Base-by-base conservation (phyloP, 108 stramenopile genomes). In the Cyclostephanos invisitatus region DNA sequence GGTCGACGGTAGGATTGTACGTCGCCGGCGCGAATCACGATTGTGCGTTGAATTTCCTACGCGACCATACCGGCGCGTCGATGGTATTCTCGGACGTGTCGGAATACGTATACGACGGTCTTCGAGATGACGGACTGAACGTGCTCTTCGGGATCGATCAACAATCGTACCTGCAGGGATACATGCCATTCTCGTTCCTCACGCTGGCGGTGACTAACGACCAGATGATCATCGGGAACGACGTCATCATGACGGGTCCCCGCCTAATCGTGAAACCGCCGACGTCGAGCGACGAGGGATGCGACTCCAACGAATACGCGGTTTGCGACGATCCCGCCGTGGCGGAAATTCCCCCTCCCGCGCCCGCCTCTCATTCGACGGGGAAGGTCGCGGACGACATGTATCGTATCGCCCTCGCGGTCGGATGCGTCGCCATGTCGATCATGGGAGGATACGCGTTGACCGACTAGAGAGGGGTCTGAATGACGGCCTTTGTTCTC, bases 101-200 rank as follows among this genome's bases (percentile, higher is more conserved):
- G 11, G 53, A 54, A 0, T 24, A 54, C 25, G 1, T 54, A 24
- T 54, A 54, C 12, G 53, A 54, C 7, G 53, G 53, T 8, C 1
- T 54, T 22, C 22, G 25, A 24, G 53, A 25, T 15, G 15, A 0
- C 14, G 53, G 53, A 4, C 22, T 54, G 2, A 54, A 54, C 22
- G 5, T 54, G 25, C 53, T 54, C 7, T 54, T 54, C 25, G 53
- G 53, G 22, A 54, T 54, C 22, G 53, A 54, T 27, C 53, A 54
- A 11, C 53, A 54, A 20, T 8, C 24, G 25, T 54, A 54, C 53
- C 53, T 54, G 11, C 53, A 54, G 25, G 53, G 53, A 15, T 54
- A 54, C 14, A 15, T 54, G 53, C 53, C 53, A 24, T 54, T 54
- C 53, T 54, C 53, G 22, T 27, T 25, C 53, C 53, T 54, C 0